These are phyloP conservation scores for Rhodotorula paludigena DNA, from an alignment of 768 basidiomycete species.

Conservation along the genomic window DNA sequence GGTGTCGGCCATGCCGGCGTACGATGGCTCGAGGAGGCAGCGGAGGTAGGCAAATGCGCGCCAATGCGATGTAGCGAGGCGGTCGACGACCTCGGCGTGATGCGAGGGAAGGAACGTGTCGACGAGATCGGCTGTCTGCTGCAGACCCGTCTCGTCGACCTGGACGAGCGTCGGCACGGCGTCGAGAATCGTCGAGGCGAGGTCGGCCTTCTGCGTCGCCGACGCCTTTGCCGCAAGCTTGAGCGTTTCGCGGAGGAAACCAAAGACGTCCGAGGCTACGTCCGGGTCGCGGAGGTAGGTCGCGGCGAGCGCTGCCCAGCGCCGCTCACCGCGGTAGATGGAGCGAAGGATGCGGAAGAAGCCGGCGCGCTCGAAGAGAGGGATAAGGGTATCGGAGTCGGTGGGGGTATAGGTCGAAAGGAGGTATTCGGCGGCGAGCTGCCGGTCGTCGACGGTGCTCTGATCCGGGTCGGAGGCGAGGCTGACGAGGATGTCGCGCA, in stretches of 20 bases:
- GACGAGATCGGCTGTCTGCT: constrained; percentile 65
- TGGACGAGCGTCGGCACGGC: constrained; percentile 64
- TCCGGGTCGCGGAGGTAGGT: constrained; percentile 72
- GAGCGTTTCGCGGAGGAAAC: constrained; percentile 32
- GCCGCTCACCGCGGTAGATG: constrained; percentile 68
- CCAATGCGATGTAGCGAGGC: constrained; percentile 53
- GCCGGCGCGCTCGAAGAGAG: constrained; percentile 70
- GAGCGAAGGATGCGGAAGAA: constrained; percentile 86
- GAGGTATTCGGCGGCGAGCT: constrained; percentile 88
- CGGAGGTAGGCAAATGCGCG: constrained; percentile 72
- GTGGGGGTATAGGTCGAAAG: constrained; percentile 79
- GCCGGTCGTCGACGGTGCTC: constrained; percentile 83
- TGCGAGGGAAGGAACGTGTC: constrained; percentile 63
- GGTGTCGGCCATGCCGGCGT: constrained; percentile 21
- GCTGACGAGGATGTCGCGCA: constrained; percentile 70
- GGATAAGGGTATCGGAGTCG: constrained; percentile 55
- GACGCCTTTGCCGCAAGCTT: constrained; percentile 19
- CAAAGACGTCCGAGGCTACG: constrained; percentile 46
- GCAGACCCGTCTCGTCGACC: constrained; percentile 51
- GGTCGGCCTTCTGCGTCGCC: constrained; percentile 48
- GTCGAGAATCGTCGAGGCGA: constrained; percentile 56
- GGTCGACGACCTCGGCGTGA: constrained; percentile 61
- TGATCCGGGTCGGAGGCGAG: constrained; percentile 70
- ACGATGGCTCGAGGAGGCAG: constrained; percentile 59
- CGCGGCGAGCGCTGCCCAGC: constrained; percentile 68